A percentile compares a stretch with the other conserved stretches of the same genome.
Conservation (phyloP, 202 grass and related monocot genomes). For the Zoysia matrella region DNA sequence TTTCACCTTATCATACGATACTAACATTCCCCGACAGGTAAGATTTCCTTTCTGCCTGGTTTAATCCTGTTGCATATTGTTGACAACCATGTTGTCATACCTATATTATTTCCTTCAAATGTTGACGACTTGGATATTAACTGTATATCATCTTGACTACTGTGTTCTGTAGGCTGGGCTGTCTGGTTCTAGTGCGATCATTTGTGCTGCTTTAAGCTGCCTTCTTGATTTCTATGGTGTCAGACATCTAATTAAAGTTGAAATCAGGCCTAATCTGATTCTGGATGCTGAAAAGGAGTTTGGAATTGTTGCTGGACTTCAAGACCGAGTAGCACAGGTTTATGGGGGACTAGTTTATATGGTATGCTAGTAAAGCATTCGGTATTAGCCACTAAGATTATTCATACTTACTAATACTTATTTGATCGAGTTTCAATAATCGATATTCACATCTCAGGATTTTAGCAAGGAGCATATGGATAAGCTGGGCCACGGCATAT, state of each 20-base stretch:
- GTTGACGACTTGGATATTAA: slow-evolving; percentile 5
- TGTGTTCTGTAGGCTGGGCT: slow-evolving; percentile 68
- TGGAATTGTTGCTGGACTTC: slow-evolving; percentile 90
- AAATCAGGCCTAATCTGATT: slow-evolving; percentile 77
- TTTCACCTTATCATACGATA: slow-evolving; percentile 84
- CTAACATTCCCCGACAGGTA: slow-evolving; percentile 75
- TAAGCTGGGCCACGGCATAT: slow-evolving; percentile 71
- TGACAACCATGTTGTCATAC: not conserved
- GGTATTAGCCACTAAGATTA: not conserved
- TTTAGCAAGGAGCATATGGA: slow-evolving; percentile 85
- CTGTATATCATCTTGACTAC: not conserved
- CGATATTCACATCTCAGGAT: slow-evolving; percentile 49
- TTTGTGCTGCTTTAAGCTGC: slow-evolving; percentile 73
- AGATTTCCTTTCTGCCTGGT: not conserved
- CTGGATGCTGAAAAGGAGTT: slow-evolving; percentile 78
- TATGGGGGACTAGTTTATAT: slow-evolving; percentile 89
- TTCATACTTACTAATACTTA: not conserved
- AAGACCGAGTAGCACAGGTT: slow-evolving; percentile 81
- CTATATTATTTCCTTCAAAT: slow-evolving; percentile 11
- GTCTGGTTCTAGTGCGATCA: slow-evolving; percentile 83
- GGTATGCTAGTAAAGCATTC: slow-evolving; percentile 47
- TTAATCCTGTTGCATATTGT: not conserved
- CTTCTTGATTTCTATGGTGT: no score
- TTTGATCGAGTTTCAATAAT: not conserved
- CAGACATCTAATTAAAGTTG: slow-evolving; percentile 68